Evolutionary conservation across 805 yeast species (phyloP), one percentile per base, ranked within the genome.

Genomic region (Cyberlindnera nakhonratchasimensis): DNA sequence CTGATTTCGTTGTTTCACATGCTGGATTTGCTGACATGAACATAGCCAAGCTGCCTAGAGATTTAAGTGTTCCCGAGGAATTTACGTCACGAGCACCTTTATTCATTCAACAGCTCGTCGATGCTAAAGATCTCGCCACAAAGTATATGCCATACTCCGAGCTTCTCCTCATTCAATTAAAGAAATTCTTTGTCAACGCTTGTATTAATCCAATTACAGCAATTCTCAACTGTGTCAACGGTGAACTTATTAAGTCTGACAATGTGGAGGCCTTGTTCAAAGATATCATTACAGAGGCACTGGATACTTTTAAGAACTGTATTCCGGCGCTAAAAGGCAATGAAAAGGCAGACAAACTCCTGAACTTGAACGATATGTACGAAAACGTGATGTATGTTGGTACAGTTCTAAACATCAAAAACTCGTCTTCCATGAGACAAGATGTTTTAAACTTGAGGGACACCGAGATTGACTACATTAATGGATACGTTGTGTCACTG

Each of bases 161-260:
- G 29, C 60, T 79, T 43, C 60, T 80, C 26, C 52, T 77, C 22
- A 74, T 79, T 2, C 96, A 87, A 62, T 66, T 81, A 51, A 82
- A 80, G 52, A 93, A 91, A 61, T 74, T 91, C 43, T 69, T 84
- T 34, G 80, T 85, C 17, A 93, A 93, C 57, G 74, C 86, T 1
- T 86, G 93, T 55, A 80, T 91, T 50, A 91, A 93, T 56, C 85
- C 96, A 0, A 66, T 84, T 22, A 85, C 96, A 0, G 83, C 96
- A 0, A 66, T 88, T 18, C 63, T 86, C 20, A 84, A 86, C 59
- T 84, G 93, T 57, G 58, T 71, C 29, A 93, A 93, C 56, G 95
- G 95, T 25, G 86, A 83, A 39, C 64, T 91, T 2, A 86, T 77
- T 48, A 61, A 71, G 2, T 54, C 74, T 13, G 65, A 61, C 2